Evolutionary conservation across 495 filamentous ascomycete species (phyloP).

Genomic region (Talaromyces borbonicus): DNA sequence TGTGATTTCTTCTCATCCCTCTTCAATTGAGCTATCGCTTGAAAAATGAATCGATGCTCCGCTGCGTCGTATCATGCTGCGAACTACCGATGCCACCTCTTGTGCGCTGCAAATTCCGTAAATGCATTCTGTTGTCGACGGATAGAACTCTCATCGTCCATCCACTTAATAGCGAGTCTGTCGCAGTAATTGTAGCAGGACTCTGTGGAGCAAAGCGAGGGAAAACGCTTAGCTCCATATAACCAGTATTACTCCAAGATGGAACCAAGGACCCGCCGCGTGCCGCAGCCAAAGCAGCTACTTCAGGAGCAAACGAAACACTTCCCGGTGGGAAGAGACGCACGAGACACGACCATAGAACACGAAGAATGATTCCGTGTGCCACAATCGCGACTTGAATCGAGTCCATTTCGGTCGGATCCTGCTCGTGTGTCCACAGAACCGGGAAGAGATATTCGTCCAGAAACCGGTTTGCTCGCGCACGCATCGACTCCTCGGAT

Average conservation of each 20-base stretch:
- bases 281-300: constrained; percentile 10
- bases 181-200: not conserved
- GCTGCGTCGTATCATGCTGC: constrained; percentile 59
- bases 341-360: constrained; percentile 55
- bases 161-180: constrained; percentile 8
- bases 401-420: constrained; percentile 11
- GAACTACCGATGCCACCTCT: constrained; percentile 63
- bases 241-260: constrained; percentile 56
- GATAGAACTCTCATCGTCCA: constrained; percentile 16
- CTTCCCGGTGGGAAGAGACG: constrained; percentile 36
- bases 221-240: constrained; percentile 43
- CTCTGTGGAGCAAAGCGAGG: constrained; percentile 1
- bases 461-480: constrained; percentile 53
- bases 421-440: constrained; percentile 24
- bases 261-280: constrained; percentile 25
- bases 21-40: constrained; percentile 12
- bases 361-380: constrained; percentile 68
- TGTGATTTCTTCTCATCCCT: not conserved
- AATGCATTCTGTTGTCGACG: constrained; percentile 51
- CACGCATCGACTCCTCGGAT: constrained; percentile 49
- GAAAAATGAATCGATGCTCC: constrained; percentile 69
- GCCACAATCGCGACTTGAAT: constrained; percentile 60
- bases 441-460: constrained; percentile 48
- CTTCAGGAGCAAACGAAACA: constrained; percentile 18
- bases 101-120: constrained; percentile 63